Percentiles rank a stretch among this genome's conserved stretches.
Conservation (phyloP, 1,284 basidiomycete species). For the Pseudozyma sp. region DNA sequence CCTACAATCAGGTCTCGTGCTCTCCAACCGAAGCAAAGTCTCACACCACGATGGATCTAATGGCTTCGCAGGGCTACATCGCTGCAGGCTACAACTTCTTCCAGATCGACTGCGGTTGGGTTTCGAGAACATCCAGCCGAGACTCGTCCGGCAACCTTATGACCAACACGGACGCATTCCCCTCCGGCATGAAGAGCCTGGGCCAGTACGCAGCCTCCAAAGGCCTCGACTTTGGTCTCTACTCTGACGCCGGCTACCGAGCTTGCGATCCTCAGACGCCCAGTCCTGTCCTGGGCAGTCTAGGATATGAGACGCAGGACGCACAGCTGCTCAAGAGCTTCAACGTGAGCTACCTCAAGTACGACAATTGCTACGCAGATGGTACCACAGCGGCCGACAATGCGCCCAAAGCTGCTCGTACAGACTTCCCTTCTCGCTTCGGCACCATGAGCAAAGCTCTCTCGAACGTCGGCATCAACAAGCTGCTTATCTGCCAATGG, state of each 20-base stretch:
- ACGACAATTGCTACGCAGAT: slow-evolving; percentile 70
- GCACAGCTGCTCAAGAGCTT: slow-evolving; percentile 72
- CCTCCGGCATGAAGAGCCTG: slow-evolving; percentile 71
- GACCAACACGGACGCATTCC: slow-evolving; percentile 71
- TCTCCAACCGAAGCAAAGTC: slow-evolving; percentile 57
- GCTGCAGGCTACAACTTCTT: slow-evolving; percentile 52
- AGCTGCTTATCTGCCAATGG: slow-evolving; percentile 74
- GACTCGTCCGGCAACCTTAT: slow-evolving; percentile 71
- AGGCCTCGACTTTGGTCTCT: slow-evolving; percentile 73
- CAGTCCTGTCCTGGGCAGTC: slow-evolving; percentile 70
- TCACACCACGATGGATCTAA: slow-evolving; percentile 62
- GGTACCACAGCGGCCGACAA: slow-evolving; percentile 26
- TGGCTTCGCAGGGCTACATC: slow-evolving; percentile 65
- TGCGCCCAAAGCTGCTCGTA: slow-evolving; percentile 36
- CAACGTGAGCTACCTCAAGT: slow-evolving; percentile 71
- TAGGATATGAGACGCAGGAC: slow-evolving; percentile 72
- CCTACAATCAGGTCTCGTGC: slow-evolving; percentile 68
- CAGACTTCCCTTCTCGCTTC: slow-evolving; percentile 60
- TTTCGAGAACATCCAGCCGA: slow-evolving; percentile 62
- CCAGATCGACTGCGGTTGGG: slow-evolving; percentile 69
- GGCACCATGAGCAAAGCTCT: slow-evolving; percentile 74
- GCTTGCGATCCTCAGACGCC: slow-evolving; percentile 51
- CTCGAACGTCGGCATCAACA: slow-evolving; percentile 71
- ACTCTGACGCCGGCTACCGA: slow-evolving; percentile 72
- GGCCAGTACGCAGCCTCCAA: slow-evolving; percentile 70